Base-by-base conservation (phyloP, 257 asterid genomes). In the Verbena officinalis region DNA sequence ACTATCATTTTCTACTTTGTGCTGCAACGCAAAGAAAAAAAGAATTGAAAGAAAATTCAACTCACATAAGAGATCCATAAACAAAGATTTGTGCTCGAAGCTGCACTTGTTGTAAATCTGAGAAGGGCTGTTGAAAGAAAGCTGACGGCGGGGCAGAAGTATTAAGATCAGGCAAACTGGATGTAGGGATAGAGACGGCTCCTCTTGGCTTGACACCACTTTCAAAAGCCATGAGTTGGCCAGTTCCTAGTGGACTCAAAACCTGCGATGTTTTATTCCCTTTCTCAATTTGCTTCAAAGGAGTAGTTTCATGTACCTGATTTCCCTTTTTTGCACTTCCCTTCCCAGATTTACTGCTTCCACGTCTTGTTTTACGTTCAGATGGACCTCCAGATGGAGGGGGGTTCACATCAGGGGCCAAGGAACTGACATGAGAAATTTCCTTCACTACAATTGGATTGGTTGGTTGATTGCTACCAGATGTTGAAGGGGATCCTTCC, bases 11-110 rank as follows among this genome's bases (percentile, higher is more conserved):
- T 34, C 53, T n/a, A 46, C 42, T 55, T 14, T 34, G 36, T 30
- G 53, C 45, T 10, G 39, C 38, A 64, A 59, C 23, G 31, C 22
- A 46, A 59, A 55, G 11, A 5, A 48, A 19, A 50, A 39, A 45
- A 11, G 11, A 43, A 2, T 27, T 56, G 62, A 17, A 40, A 60
- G 27, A 72, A 55, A 59, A 53, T 22, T 16, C 36, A 31, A 85
- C 98, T 91, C 78, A 94, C 99, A 94, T 94, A 59, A 94, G 86
- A 72, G 98, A 88, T 60, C 99, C 99, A 80, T 94, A 94, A 62
- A 94, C 98, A 75, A 90, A 84, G 72, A 94, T 94, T 65, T 94
- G 99, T 5, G 99, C 99, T 48, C 99, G 93, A 33, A 94, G 78
- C 73, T 94, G 98, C 77, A 90, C 84, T 91, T 94, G 99, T 70